These are phyloP conservation scores for Stagonosporopsis cucurbitacearum DNA, from an alignment of 2,329 filamentous ascomycete genomes.

Conservation along the genomic window DNA sequence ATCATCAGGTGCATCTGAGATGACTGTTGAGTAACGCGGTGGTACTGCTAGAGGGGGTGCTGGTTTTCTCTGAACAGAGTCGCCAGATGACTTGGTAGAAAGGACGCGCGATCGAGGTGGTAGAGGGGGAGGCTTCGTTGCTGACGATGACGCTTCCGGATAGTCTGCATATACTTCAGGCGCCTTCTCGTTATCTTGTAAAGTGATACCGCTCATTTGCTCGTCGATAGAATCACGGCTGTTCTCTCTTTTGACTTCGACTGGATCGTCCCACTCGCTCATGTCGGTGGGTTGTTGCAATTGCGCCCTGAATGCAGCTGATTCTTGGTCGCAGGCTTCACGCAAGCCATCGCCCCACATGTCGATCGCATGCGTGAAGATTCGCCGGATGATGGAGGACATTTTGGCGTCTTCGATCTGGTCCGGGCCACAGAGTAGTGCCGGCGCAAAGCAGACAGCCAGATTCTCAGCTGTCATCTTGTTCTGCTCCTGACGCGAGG, in stretches of 20 bases:
- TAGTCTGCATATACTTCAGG: conserved; percentile 25
- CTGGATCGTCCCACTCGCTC: conserved; percentile 58
- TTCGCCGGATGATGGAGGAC: conserved; percentile 57
- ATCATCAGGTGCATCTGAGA: conserved; percentile 47
- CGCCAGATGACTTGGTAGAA: conserved; percentile 37
- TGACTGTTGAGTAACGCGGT: conserved; percentile 54
- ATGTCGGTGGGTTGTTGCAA: conserved; percentile 50
- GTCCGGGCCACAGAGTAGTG: conserved; percentile 59
- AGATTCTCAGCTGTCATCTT: conserved; percentile 63
- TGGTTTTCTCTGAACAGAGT: conserved; percentile 50
- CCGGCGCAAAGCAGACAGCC: conserved; percentile 61
- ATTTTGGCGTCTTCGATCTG: conserved; percentile 63
- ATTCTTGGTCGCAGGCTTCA: conserved; percentile 50
- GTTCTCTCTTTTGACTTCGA: conserved; percentile 43
- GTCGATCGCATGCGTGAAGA: conserved; percentile 57
- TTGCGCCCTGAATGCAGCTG: conserved; percentile 48
- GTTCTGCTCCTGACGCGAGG: conserved; percentile 56
- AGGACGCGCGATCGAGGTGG: conserved; percentile 45
- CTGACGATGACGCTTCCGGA: conserved; percentile 16
- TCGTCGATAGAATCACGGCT: conserved; percentile 41
- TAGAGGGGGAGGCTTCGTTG: conserved; percentile 43
- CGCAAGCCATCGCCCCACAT: conserved; percentile 54
- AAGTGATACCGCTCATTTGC: conserved; percentile 51
- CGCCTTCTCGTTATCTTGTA: conserved; percentile 51
- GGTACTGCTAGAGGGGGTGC: conserved; percentile 51